Conservation (phyloP, 805 yeast genomes). For the Ascoidea rubescens region DNA sequence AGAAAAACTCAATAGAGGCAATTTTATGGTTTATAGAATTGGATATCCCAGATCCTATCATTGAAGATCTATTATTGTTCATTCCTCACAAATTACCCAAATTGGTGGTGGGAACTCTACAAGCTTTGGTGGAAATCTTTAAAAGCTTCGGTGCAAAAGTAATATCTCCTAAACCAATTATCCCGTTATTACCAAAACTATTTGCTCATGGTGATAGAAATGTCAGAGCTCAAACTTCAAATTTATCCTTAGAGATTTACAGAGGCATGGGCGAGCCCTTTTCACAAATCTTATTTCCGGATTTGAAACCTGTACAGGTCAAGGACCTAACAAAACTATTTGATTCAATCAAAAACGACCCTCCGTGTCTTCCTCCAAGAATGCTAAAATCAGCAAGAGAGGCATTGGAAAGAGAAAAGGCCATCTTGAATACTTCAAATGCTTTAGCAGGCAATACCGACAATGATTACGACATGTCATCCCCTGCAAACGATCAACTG, state of each 20-base stretch:
- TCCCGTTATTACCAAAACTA: constrained; percentile 47
- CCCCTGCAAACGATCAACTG: constrained; percentile 12
- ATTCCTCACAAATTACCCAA: constrained; percentile 60
- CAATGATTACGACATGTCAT: constrained; percentile 14
- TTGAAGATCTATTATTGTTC: constrained; percentile 54
- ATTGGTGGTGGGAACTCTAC: constrained; percentile 52
- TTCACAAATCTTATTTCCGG: constrained; percentile 44
- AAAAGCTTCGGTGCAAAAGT: constrained; percentile 49
- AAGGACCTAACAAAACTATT: constrained; percentile 66
- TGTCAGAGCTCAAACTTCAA: constrained; percentile 69
- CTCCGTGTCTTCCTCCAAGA: constrained; percentile 29
- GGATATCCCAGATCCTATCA: constrained; percentile 47
- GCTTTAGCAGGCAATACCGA: constrained; percentile 9
- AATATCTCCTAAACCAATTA: constrained; percentile 40
- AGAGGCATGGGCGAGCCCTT: constrained; percentile 61
- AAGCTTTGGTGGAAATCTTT: constrained; percentile 42
- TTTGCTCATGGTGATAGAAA: constrained; percentile 79
- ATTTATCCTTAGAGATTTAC: constrained; percentile 53
- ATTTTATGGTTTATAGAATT: constrained; percentile 50
- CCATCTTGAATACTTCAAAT: constrained; percentile 11
- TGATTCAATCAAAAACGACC: constrained; percentile 28
- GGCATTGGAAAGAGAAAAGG: constrained; percentile 19
- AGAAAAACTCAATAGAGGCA: constrained; percentile 47
- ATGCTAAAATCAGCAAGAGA: constrained; percentile 38
- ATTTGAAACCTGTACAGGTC: constrained; percentile 84